These are phyloP conservation scores for Phycomyces blakesleeanus DNA, from an alignment of 192 early-diverging fungal species.

Conservation along the genomic window DNA sequence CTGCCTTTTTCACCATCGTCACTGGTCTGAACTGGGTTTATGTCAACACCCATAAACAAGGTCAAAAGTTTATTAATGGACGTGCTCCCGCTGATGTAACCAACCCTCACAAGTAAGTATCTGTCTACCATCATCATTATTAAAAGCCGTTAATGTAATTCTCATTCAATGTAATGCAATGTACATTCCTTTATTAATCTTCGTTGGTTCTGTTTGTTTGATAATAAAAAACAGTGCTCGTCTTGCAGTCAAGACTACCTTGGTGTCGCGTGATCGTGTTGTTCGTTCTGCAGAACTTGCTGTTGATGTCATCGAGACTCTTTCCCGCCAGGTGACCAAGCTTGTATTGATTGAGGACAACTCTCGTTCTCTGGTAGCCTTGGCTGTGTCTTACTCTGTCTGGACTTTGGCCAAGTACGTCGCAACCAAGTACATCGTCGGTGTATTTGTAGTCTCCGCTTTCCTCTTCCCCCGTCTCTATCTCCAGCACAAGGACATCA, in stretches of 20 bases:
- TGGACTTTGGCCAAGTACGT: constrained; percentile 33
- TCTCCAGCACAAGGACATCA: constrained; percentile 26
- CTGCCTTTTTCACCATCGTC: constrained; percentile 26
- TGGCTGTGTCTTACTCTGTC: constrained; percentile 21
- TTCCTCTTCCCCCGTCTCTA: constrained; percentile 32
- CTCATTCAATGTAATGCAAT: too few relatives aligned
- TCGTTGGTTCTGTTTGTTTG: too few relatives aligned
- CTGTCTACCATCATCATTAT: too few relatives aligned
- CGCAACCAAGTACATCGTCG: constrained; percentile 31
- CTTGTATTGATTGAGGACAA: constrained; percentile 36
- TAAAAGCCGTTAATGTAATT: too few relatives aligned
- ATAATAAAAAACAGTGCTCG: too few relatives aligned
- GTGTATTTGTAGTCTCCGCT: constrained; percentile 13
- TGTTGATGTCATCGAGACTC: constrained; percentile 27
- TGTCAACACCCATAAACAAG: constrained; percentile 30
- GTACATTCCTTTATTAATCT: too few relatives aligned
- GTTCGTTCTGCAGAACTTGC: constrained; percentile 18
- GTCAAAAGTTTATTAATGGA: constrained; percentile 23
- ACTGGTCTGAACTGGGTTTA: constrained; percentile 37
- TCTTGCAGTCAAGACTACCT: constrained; percentile 12
- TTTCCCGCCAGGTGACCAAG: constrained; percentile 23
- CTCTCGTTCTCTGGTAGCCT: constrained; percentile 13
- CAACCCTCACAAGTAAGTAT: constrained; percentile 33
- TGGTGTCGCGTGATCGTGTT: constrained; percentile 31
- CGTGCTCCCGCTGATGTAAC: constrained; percentile 10